Percentiles rank a stretch among this genome's conserved stretches.
Evolutionary conservation across 139 green algal genomes (phyloP).

Genomic region (Mychonastes homosphaera): DNA sequence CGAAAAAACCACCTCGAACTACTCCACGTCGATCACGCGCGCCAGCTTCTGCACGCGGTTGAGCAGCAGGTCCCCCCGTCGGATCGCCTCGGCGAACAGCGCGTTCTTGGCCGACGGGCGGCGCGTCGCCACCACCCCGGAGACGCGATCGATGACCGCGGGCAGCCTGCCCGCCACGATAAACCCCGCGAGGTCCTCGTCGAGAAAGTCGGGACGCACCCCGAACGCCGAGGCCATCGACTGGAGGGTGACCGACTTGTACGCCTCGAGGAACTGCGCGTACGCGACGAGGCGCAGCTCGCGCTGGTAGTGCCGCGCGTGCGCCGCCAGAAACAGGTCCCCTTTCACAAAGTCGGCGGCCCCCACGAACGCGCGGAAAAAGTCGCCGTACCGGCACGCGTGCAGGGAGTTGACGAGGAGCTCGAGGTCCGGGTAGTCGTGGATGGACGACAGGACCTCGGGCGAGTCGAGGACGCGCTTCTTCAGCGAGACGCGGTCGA

Average conservation of each 20-base stretch:
- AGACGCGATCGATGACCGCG: slow-evolving; percentile 93
- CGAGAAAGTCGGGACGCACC: slow-evolving; percentile 39
- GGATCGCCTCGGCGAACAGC: slow-evolving; percentile 79
- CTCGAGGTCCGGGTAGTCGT: slow-evolving; percentile 59
- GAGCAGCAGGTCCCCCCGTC: slow-evolving; percentile 88
- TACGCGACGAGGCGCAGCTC: slow-evolving; percentile 48
- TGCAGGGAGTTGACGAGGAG: slow-evolving; percentile 83
- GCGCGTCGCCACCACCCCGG: slow-evolving; percentile 24
- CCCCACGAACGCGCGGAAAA: slow-evolving; percentile 76
- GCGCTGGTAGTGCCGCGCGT: slow-evolving; percentile 88
- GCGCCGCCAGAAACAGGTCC: slow-evolving; percentile 72
- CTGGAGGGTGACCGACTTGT: slow-evolving; percentile 90
- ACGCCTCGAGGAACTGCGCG: slow-evolving; percentile 86
- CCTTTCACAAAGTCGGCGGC: slow-evolving; percentile 47
- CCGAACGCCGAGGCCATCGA: slow-evolving; percentile 82
- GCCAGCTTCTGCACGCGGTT: slow-evolving; percentile 93
- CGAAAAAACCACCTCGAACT: slow-evolving; percentile 5
- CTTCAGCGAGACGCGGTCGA: slow-evolving; percentile 55
- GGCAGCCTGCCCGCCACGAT: slow-evolving; percentile 83
- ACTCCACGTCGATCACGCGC: slow-evolving; percentile 88
- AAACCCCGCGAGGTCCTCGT: slow-evolving; percentile 76
- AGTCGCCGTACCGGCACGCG: slow-evolving; percentile 80
- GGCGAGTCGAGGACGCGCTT: slow-evolving; percentile 76
- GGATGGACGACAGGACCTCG: slow-evolving; percentile 90
- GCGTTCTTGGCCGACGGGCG: slow-evolving; percentile 87